These are phyloP conservation scores for Anaeramoeba flamelloides DNA, from an alignment of 78 protist genomes.

Conservation along the genomic window DNA sequence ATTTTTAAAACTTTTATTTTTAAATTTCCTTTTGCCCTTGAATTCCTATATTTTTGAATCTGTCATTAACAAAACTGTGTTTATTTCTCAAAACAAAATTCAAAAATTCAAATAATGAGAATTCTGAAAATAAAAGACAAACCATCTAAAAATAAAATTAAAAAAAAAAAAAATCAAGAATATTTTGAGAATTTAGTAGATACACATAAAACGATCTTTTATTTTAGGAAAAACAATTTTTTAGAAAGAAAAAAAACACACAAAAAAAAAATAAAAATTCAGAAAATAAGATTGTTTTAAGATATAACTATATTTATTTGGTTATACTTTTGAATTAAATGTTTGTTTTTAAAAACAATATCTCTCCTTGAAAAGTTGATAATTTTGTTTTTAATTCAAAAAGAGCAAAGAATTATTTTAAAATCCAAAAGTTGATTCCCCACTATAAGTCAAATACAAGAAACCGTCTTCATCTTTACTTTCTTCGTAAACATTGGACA, in stretches of 20 bases:
- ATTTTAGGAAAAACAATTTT: neutral
- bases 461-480: slow-evolving; percentile 87
- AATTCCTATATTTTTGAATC: too few species aligned
- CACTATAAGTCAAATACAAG: slow-evolving; percentile 60
- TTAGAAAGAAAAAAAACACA: neutral
- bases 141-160: too few species aligned
- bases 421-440: slow-evolving; percentile 62
- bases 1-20: too few species aligned
- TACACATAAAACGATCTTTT: neutral
- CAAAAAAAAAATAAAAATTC: slow-evolving; percentile 1
- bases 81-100: too few species aligned
- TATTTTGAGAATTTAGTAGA: neutral
- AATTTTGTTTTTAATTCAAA: too few species aligned
- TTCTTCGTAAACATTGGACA: slow-evolving; percentile 61
- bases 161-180: slow-evolving; percentile 1
- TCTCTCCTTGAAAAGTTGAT: too few species aligned
- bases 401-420: too few species aligned
- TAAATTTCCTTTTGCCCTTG: too few species aligned
- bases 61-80: too few species aligned
- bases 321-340: neutral
- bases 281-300: neutral
- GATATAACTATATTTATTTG: neutral
- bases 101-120: too few species aligned
- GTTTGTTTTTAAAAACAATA: too few species aligned
- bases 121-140: too few species aligned